Percentiles rank a stretch among this genome's conserved stretches.
Conservation (phyloP, 148 eudicot species). For the Pharnaceum exiguum region DNA sequence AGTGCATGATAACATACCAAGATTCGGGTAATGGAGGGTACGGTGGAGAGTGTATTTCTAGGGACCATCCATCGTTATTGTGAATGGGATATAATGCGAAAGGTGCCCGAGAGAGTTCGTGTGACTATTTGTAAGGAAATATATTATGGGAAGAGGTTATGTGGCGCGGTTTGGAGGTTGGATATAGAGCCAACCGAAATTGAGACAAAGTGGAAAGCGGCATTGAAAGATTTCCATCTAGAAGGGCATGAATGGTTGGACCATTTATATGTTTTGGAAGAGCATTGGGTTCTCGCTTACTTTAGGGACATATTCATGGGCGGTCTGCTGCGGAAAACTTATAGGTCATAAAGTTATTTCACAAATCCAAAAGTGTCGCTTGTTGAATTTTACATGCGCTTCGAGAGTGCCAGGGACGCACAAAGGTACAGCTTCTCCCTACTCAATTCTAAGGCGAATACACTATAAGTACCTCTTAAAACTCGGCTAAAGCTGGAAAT, state of each 20-base stretch:
- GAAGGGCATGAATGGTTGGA: not conserved
- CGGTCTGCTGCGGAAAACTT: not conserved
- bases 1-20: not conserved
- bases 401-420: slow-evolving; percentile 8
- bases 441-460: not conserved
- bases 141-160: not conserved
- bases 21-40: not conserved
- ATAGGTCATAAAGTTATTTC: not conserved
- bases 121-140: not conserved
- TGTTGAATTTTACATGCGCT: not conserved
- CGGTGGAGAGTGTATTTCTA: not conserved
- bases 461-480: not conserved
- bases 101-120: not conserved
- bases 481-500: not conserved
- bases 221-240: not conserved
- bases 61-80: not conserved
- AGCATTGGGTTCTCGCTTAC: not conserved
- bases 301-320: not conserved
- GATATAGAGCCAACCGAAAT: not conserved
- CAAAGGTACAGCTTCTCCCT: not conserved
- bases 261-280: not conserved
- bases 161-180: not conserved
- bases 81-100: not conserved
- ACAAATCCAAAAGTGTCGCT: not conserved
- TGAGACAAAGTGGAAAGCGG: not conserved